A percentile compares a stretch with the other conserved stretches of the same genome.
Conservation (phyloP, 2,329 filamentous ascomycete species). For the Cordyceps javanica region DNA sequence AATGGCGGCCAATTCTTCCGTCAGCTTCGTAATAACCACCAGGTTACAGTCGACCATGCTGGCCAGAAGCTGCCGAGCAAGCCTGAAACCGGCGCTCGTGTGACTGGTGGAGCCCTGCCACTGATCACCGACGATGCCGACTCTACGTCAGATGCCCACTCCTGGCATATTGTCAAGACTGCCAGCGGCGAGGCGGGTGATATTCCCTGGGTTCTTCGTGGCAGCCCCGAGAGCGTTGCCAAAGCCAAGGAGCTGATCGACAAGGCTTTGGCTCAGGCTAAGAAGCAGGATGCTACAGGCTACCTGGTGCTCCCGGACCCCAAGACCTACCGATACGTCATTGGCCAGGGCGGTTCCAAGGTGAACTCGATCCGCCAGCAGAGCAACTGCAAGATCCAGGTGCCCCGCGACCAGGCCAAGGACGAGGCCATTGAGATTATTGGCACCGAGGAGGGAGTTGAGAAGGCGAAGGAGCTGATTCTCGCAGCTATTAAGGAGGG, state of each 20-base stretch:
- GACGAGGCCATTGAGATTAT: slow-evolving; percentile 86
- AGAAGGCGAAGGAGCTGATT: slow-evolving; percentile 84
- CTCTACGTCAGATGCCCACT: slow-evolving; percentile 59
- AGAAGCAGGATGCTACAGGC: slow-evolving; percentile 66
- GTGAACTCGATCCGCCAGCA: slow-evolving; percentile 90
- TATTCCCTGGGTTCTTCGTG: slow-evolving; percentile 86
- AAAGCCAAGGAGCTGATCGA: slow-evolving; percentile 74
- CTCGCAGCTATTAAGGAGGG: slow-evolving; percentile 72
- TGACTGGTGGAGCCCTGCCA: slow-evolving; percentile 63
- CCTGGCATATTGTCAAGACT: slow-evolving; percentile 73
- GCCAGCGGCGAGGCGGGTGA: slow-evolving; percentile 57
- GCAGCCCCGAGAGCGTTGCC: slow-evolving; percentile 68
- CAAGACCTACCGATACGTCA: slow-evolving; percentile 80
- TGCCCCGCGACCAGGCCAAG: slow-evolving; percentile 70
- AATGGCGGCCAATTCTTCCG: slow-evolving; percentile 95
- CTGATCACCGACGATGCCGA: slow-evolving; percentile 84
- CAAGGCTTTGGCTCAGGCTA: slow-evolving; percentile 65
- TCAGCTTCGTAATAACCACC: slow-evolving; percentile 74
- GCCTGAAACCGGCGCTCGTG: slow-evolving; percentile 48
- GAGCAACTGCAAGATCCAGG: slow-evolving; percentile 89
- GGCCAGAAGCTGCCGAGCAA: slow-evolving; percentile 71
- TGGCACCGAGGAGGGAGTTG: slow-evolving; percentile 71
- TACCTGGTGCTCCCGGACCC: slow-evolving; percentile 89
- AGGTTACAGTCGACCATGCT: slow-evolving; percentile 86
- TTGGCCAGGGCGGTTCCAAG: slow-evolving; percentile 81